Evolutionary conservation across 768 basidiomycete species (phyloP).

Genomic region (Tephrocybe sp.): DNA sequence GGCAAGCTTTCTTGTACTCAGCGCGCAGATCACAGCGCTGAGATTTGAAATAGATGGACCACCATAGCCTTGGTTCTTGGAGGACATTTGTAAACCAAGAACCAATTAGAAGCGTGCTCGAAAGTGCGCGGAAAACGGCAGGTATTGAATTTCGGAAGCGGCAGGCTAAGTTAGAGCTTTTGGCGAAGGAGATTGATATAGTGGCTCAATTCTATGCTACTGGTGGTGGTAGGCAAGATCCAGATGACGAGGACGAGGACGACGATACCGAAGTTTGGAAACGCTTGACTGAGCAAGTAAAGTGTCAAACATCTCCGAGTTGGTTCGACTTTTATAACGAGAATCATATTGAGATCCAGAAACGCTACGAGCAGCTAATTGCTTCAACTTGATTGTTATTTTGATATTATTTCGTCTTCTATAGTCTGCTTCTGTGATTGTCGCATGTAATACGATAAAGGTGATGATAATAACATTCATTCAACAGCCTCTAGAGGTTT

Average conservation of each 20-base stretch:
- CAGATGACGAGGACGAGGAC: constrained; percentile 40
- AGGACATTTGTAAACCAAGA: constrained; percentile 29
- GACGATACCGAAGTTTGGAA: constrained; percentile 49
- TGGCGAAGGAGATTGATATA: constrained; percentile 41
- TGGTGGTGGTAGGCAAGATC: constrained; percentile 30
- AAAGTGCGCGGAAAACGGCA: constrained; percentile 48
- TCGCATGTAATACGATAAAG: constrained; percentile 1
- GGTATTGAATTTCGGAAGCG: constrained; percentile 52
- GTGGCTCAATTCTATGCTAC: constrained; percentile 58
- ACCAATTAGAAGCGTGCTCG: constrained; percentile 38
- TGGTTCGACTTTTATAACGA: constrained; percentile 56
- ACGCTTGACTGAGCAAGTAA: constrained; percentile 46
- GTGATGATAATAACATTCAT: constrained; percentile 19
- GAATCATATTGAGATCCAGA: constrained; percentile 40
- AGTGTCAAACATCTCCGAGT: constrained; percentile 38
- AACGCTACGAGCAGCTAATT: constrained; percentile 35
- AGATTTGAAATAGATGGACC: constrained; percentile 49
- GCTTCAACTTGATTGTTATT: constrained; percentile 6
- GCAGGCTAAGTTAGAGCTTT: constrained; percentile 12
- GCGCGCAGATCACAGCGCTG: neutral
- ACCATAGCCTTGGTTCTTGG: constrained; percentile 59
- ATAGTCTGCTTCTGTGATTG: neutral
- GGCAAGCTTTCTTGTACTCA: constrained; percentile 30
- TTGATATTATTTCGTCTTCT: constrained; percentile 1
- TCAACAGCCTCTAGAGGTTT: constrained; percentile 36